These are phyloP conservation scores for Myxozyma neglecta DNA, from an alignment of 805 yeast species.

Conservation along the genomic window DNA sequence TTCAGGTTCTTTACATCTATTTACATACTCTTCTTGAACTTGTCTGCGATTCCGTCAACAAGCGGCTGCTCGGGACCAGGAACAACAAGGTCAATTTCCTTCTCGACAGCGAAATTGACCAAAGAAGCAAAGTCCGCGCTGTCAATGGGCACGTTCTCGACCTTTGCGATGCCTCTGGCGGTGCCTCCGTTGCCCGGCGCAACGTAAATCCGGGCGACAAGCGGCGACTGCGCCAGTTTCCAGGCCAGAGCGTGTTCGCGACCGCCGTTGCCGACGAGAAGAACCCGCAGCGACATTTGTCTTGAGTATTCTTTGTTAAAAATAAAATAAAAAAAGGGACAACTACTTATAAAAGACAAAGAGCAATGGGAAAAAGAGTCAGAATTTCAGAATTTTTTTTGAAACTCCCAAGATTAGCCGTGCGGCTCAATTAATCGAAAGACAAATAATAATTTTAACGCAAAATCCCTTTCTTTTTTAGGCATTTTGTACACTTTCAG, in stretches of 20 bases:
- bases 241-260: constrained; percentile 97
- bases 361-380: background rate
- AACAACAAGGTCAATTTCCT: constrained; percentile 69
- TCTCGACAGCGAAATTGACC: constrained; percentile 69
- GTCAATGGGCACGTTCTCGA: constrained; percentile 68
- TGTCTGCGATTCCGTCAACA: constrained; percentile 83
- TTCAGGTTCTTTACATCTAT: background rate
- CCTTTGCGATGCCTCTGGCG: constrained; percentile 52
- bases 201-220: constrained; percentile 72
- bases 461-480: background rate
- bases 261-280: constrained; percentile 96
- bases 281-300: constrained; percentile 41
- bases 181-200: constrained; percentile 96
- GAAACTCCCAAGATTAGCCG: background rate
- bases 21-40: constrained; percentile 52
- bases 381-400: background rate
- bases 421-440: background rate
- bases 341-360: background rate
- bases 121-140: constrained; percentile 68
- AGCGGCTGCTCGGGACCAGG: constrained; percentile 99
- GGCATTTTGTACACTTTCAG: background rate
- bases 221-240: constrained; percentile 78
- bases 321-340: too few species aligned
- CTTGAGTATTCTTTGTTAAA: background rate
- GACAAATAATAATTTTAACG: background rate